A percentile compares a stretch with the other conserved stretches of the same genome.
Evolutionary conservation across 1,139 yeast species (phyloP).

Genomic region (Suhomyces guaymorum): DNA sequence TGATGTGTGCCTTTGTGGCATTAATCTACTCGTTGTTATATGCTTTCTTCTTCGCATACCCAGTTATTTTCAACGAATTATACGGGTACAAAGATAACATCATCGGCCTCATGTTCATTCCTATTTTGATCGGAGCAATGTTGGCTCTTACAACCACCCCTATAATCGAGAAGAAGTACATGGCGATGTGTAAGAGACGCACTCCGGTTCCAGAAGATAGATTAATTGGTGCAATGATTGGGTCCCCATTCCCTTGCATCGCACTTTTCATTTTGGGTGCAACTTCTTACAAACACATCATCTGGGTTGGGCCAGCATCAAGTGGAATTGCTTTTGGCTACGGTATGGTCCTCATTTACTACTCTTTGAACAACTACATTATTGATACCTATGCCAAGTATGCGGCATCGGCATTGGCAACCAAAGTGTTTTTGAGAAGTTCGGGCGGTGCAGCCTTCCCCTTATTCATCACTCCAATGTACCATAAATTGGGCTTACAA

Average conservation of each 20-base stretch:
- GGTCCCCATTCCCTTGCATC: conserved; percentile 86
- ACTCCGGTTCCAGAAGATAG: conserved; percentile 85
- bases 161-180: conserved; percentile 62
- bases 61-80: conserved; percentile 66
- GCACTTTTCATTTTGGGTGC: conserved; percentile 89
- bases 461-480: conserved; percentile 81
- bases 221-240: conserved; percentile 83
- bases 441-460: conserved; percentile 94
- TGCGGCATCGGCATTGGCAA: conserved; percentile 91
- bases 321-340: conserved; percentile 87
- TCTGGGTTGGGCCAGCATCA: conserved; percentile 95
- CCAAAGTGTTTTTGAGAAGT: conserved; percentile 84
- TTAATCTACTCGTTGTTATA: conserved; percentile 83
- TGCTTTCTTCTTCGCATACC: conserved; percentile 91
- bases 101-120: conserved; percentile 82
- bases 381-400: conserved; percentile 83
- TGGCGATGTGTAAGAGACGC: conserved; percentile 53
- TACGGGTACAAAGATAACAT: conserved; percentile 68
- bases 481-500: conserved; percentile 66
- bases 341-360: conserved; percentile 88
- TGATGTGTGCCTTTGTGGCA: conserved; percentile 83
- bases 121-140: conserved; percentile 82
- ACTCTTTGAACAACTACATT: conserved; percentile 84
- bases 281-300: conserved; percentile 72
- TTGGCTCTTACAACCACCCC: conserved; percentile 75